Conservation (phyloP, 257 asterid species). For the Striga asiatica region DNA sequence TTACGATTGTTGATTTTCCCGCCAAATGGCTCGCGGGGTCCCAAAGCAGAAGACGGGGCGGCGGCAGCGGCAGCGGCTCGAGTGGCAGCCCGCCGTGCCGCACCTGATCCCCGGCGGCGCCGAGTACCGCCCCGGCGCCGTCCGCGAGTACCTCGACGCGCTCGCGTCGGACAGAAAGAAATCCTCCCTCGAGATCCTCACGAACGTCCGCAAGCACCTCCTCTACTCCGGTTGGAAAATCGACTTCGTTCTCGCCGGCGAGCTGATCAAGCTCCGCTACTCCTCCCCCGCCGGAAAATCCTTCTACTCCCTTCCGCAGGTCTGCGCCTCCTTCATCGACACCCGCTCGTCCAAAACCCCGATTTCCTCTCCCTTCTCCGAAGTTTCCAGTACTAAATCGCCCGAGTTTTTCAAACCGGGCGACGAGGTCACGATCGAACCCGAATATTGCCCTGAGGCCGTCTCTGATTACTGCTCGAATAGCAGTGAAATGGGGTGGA, state of each 20-base stretch:
- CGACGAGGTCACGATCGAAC: constrained; percentile 16
- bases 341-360: constrained; percentile 8
- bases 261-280: constrained; percentile 21
- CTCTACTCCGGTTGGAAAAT: constrained; percentile 52
- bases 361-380: constrained; percentile 11
- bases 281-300: constrained; percentile 30
- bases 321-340: constrained; percentile 7
- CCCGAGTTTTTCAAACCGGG: constrained; percentile 17
- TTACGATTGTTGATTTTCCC: not conserved
- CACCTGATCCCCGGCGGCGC: constrained; percentile 23
- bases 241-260: constrained; percentile 13
- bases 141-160: constrained; percentile 17
- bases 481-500: not conserved
- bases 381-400: constrained; percentile 12
- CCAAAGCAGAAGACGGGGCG: not conserved
- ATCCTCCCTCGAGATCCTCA: not conserved
- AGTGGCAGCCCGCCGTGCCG: constrained; percentile 38
- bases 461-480: constrained; percentile 28
- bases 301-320: constrained; percentile 27
- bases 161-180: not conserved
- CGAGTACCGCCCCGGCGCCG: constrained; percentile 33
- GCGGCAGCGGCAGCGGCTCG: not conserved
- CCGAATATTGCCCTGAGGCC: constrained; percentile 48
- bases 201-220: constrained; percentile 39
- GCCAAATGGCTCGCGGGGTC: not conserved